Conservation (phyloP, 1,139 yeast genomes). For the Yamadazyma mexicana region DNA sequence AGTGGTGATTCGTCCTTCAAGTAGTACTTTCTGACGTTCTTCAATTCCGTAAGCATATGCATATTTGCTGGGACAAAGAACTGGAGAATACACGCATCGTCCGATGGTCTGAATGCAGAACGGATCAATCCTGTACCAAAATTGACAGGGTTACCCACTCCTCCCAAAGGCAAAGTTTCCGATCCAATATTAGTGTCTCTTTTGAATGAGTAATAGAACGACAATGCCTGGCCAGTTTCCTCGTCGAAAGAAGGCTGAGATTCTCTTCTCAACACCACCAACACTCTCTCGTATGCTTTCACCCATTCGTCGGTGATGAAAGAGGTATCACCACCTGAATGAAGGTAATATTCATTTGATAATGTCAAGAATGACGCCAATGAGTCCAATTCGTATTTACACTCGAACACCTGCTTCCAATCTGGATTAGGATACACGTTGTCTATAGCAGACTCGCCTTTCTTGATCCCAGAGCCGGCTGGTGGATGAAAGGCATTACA, state of each 20-base stretch:
- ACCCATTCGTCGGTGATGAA: conserved; percentile 61
- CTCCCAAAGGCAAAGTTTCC: conserved; percentile 76
- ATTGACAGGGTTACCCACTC: conserved; percentile 83
- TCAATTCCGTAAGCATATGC: conserved; percentile 66
- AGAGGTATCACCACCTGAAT: conserved; percentile 53
- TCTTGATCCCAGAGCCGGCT: conserved; percentile 51
- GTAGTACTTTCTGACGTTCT: conserved; percentile 23
- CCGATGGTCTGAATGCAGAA: conserved; percentile 90
- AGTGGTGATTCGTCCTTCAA: conserved; percentile 16
- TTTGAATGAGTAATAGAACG: conserved; percentile 63
- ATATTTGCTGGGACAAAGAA: conserved; percentile 87
- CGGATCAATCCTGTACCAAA: conserved; percentile 68
- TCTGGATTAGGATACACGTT: conserved; percentile 68
- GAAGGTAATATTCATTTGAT: conserved; percentile 65
- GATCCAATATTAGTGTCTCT: conserved; percentile 75
- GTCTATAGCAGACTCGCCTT: conserved; percentile 60
- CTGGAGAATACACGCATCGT: conserved; percentile 81
- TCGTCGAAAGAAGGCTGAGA: conserved; percentile 61
- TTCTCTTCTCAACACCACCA: conserved; percentile 60
- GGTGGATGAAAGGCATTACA: conserved; percentile 95
- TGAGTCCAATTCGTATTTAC: conserved; percentile 87
- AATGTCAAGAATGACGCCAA: conserved; percentile 78
- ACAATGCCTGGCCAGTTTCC: conserved; percentile 51
- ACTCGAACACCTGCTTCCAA: conserved; percentile 76
- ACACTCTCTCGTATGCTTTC: conserved; percentile 53